These are phyloP conservation scores for Turnera subulata DNA, from an alignment of 345 rosid species.

Conservation along the genomic window DNA sequence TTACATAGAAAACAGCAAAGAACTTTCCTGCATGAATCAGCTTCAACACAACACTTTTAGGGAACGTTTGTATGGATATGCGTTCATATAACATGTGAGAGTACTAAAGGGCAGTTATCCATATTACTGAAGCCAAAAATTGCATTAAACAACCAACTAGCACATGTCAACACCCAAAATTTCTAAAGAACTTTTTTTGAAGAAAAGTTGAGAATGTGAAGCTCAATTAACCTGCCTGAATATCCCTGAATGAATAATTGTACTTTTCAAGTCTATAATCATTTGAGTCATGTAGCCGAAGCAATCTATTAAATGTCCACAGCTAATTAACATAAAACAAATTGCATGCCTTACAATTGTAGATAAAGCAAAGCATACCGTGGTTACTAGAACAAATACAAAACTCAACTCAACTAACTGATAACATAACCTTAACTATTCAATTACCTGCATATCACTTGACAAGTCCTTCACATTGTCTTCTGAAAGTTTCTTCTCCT, in stretches of 20 bases:
- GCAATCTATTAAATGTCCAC: not conserved
- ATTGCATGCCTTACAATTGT: not conserved
- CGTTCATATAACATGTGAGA: no score
- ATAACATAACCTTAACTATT: not conserved
- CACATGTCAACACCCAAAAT: no score
- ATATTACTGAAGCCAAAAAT: no score
- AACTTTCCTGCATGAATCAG: no score
- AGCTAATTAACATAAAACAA: not conserved
- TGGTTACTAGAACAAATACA: no score
- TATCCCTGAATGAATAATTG: not conserved
- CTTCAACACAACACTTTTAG: no score
- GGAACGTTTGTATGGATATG: no score
- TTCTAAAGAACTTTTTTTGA: no score
- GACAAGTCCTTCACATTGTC: slow-evolving; percentile 94
- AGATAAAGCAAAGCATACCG: not conserved
- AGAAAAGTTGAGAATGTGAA: not conserved
- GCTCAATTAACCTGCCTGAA: not conserved
- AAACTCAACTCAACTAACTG: no score
- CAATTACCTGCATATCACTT: slow-evolving; percentile 75
- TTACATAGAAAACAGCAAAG: no score
- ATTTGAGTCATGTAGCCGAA: not conserved
- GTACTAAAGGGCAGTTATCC: no score
- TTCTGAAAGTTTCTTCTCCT: slow-evolving; percentile 98
- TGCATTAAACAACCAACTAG: no score
- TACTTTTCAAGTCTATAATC: not conserved